Base-by-base conservation (phyloP, 1,284 basidiomycete genomes). In the Marasmius oreades region DNA sequence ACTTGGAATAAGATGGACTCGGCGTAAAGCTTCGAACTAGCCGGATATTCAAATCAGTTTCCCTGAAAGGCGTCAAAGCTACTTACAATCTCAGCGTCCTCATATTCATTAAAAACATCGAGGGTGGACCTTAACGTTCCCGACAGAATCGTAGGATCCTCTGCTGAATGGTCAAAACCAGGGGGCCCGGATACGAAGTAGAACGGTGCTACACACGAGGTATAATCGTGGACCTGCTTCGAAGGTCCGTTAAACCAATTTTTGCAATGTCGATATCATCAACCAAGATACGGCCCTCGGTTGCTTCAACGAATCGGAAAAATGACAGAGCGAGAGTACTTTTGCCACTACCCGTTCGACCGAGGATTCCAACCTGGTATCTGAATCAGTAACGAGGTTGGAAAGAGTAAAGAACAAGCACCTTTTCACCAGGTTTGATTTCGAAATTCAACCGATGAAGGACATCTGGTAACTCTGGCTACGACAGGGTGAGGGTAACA, bases 251-350 rank as follows among this genome's bases (percentile, higher is more conserved):
- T 34, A 97, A 74, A n/a, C 94, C 93, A 59, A 98, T 84, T 62
- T 82, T 81, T 36, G 90, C 77, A 55, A 95, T 95, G 64, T 97
- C 92, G 23, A 95, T 64, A n/a, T 82, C 92, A 70, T 98, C 96
- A 51, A 99, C 84, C 20, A 86, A 55, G 56, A 99, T 98, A 5
- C 77, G 75, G 1, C 94, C 94, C 64, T 87, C 80, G 0, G 86
- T 85, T 0, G 94, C 89, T 66, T 97, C 94, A 22, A 96, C 92
- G 66, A 97, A 96, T 52, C 97, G 86, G 86, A 98, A 98, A 78
- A 98, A 94, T 20, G 90, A 92, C 24, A 97, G 76, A 0, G 94
- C 94, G 16, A 98, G 80, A 1, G 94, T 97, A 56, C 87, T 91
- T 74, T 95, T 95, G 47, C 93, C 93, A 23, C 84, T 88, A 26